Percentiles rank a stretch among this genome's conserved stretches.
These are phyloP conservation scores for Echites panduratus DNA, from an alignment of 257 asterid species.

Conservation along the genomic window DNA sequence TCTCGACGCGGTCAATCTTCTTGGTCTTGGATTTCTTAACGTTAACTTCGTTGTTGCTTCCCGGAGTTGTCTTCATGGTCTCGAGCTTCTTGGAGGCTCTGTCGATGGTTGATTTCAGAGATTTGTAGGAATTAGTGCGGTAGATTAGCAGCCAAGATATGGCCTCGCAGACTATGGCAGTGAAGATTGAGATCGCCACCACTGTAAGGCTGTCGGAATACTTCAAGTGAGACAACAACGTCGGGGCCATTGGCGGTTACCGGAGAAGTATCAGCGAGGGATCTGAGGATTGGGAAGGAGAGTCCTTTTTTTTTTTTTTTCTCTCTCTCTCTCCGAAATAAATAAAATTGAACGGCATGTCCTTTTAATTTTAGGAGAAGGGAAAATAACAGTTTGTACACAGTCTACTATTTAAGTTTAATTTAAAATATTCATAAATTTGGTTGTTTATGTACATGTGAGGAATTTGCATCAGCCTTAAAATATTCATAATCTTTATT, in stretches of 20 bases:
- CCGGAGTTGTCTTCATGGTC: constrained; percentile 64
- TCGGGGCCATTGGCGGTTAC: constrained; percentile 47
- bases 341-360: too few relatives aligned
- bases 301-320: too few relatives aligned
- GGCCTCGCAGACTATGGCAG: constrained; percentile 84
- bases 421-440: too few relatives aligned
- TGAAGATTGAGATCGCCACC: constrained; percentile 66
- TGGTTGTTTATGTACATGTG: too few relatives aligned
- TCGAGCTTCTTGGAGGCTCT: constrained; percentile 96
- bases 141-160: constrained; percentile 92
- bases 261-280: too few relatives aligned
- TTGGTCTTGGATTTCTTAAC: constrained; percentile 58
- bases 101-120: constrained; percentile 89
- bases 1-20: constrained; percentile 85
- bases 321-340: too few relatives aligned
- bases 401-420: too few relatives aligned
- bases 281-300: background rate
- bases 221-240: constrained; percentile 36
- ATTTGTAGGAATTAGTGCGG: constrained; percentile 84
- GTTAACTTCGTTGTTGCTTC: constrained; percentile 28
- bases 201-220: constrained; percentile 78
- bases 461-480: too few relatives aligned
- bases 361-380: too few relatives aligned
- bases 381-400: too few relatives aligned
- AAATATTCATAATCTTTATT: too few relatives aligned